phyloP scores from a whole-genome alignment of 345 rosid species.

The Hibiscus trionum region DNA sequence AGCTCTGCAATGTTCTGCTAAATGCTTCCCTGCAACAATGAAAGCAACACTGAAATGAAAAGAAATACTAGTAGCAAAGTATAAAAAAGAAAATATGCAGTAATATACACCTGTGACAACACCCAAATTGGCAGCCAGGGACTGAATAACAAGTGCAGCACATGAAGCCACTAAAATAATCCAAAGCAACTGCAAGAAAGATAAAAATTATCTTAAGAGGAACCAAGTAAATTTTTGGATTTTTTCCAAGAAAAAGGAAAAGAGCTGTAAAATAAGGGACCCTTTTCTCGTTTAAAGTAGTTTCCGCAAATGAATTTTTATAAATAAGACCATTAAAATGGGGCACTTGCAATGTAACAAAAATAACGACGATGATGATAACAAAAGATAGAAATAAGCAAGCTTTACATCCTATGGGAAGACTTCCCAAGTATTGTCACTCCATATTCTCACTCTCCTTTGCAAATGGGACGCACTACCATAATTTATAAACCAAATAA shows the following conservation, averaged over 20 bases:
- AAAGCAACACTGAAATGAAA: constrained; percentile 4
- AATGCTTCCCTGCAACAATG: constrained; percentile 59
- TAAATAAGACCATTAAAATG: neutral
- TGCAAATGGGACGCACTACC: neutral
- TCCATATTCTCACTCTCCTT: neutral
- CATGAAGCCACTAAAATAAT: constrained; percentile 89
- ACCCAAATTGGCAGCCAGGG: constrained; percentile 90
- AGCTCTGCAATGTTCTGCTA: constrained; percentile 82
- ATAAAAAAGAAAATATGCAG: neutral
- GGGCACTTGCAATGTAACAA: neutral
- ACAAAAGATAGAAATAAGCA: neutral
- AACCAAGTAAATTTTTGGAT: neutral
- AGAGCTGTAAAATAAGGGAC: neutral
- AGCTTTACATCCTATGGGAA: neutral
- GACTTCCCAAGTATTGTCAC: neutral
- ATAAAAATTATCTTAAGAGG: constrained; percentile 1
- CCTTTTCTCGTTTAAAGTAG: neutral
- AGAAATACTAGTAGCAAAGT: neutral
- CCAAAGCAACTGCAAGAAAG: constrained; percentile 66
- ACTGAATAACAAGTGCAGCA: constrained; percentile 86
- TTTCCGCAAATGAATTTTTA: neutral
- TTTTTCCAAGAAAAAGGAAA: neutral
- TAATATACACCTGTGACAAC: constrained; percentile 68
- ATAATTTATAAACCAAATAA: neutral
- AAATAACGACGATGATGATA: neutral